phyloP scores from a whole-genome alignment of 2,329 filamentous ascomycete species.

The Penicillium palitans region DNA sequence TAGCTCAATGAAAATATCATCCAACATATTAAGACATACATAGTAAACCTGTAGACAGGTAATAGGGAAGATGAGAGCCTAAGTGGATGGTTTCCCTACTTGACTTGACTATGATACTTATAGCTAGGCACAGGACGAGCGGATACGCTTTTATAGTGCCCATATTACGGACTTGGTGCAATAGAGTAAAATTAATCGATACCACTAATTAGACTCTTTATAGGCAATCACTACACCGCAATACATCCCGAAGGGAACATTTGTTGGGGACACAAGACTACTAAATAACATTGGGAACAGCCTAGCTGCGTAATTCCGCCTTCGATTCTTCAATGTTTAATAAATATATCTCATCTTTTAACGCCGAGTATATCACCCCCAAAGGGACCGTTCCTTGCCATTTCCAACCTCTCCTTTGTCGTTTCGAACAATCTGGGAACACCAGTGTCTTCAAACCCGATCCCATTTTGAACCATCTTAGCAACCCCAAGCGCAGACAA shows the following conservation, averaged over 20 bases:
- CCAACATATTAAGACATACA: neutral
- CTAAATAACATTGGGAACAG: neutral
- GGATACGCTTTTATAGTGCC: neutral
- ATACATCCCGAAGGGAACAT: neutral
- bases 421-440: constrained; percentile 40
- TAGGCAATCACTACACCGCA: neutral
- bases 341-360: neutral
- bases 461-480: constrained; percentile 51
- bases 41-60: neutral
- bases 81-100: neutral
- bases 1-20: neutral
- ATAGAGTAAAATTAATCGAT: neutral
- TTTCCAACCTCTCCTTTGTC: neutral
- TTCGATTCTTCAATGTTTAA: too few relatives aligned
- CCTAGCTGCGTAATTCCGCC: neutral
- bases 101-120: neutral
- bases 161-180: neutral
- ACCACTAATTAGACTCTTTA: too few relatives aligned
- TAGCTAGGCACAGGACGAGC: neutral
- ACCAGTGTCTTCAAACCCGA: constrained; percentile 30
- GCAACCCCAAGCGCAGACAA: constrained; percentile 59
- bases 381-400: neutral
- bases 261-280: neutral
- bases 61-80: neutral
- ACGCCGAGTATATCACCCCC: neutral